Evolutionary conservation across 106 monocot species (phyloP), one percentile per base, ranked within the genome.

Genomic region (Agapanthus africanus): DNA sequence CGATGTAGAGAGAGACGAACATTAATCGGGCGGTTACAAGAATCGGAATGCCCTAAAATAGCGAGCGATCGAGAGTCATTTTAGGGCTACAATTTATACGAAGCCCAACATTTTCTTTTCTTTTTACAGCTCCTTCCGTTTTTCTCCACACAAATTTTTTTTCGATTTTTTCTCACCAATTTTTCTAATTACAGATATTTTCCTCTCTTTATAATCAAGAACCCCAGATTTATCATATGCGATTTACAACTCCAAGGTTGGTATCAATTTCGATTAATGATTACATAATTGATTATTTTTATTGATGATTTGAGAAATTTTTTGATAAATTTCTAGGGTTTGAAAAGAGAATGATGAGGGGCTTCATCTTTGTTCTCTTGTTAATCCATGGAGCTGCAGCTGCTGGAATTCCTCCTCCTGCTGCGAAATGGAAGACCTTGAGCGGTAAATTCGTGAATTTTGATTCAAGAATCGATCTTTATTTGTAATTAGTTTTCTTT

Each of bases 321-420:
- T n/a, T n/a, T n/a, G n/a, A n/a, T n/a, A n/a, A n/a, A n/a, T n/a
- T 61, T 61, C 31, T 35, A 21, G 51, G 65, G 33, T 37, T 16
- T 40, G 36, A 33, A 66, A 54, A 27, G 38, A 68, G 19, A 70
- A 83, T 83, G 79, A n/a, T n/a, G n/a, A 21, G 37, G 23, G 31
- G 59, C 32, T 7, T 73, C 35, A 61, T 84, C 11, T 68, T 57
- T 4, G 11, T 76, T 66, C 31, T 77, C 59, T 66, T 77, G 14
- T 52, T 79, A 15, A 63, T 84, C 36, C 66, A 70, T 70, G 84
- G 68, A 27, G 76, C 72, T 26, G 67, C 60, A 57, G 76, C 54
- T 56, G 66, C 19, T 19, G 28, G 15, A 5, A 66, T 47, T 37
- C 15, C 61, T 11, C 44, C 34, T 37, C 2, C 51, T 37, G 4